Evolutionary conservation across 2,329 filamentous ascomycete genomes (phyloP), one percentile per base, ranked within the genome.

Genomic region (Cladosporium sp.): DNA sequence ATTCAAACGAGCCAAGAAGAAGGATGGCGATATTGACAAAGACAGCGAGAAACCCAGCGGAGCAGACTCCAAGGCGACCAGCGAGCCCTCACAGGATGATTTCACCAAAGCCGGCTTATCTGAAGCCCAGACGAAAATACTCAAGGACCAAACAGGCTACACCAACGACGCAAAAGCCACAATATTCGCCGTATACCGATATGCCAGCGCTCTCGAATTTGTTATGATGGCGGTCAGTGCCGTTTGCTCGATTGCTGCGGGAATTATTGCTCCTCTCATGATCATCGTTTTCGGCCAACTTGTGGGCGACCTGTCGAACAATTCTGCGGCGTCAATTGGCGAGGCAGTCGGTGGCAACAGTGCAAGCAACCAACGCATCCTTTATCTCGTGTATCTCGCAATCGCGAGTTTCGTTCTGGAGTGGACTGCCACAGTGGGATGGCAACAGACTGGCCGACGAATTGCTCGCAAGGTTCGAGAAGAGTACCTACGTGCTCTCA

Each of bases 371-470:
- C 74, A 71, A 5, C 72, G 79, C n/a, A 73, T 85, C 2, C 72
- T 71, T 4, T 77, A 83, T 67, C 78, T 84, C 8, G 76, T 83
- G 65, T 76, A 76, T 6, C 76, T 82, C 61, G 82, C 82, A 4
- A 77, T 79, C 41, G 79, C 78, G 21, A 84, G 84, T 70, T 85
- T 86, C 59, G 74, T 77, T 8, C 51, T 64, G 11, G 61, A 64
- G 7, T 64, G 61, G 10, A 76, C 83, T 7, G 85, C 83, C 4
- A 83, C 81, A 74, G 77, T 79, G 80, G 34, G 81, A 79, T 64
- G 85, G 83, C 79, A 81, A 80, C 2, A 75, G 84, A 18, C 78
- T 82, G 24, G 82, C 83, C 18, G 82, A 84, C 69, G 80, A 49
- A 78, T 85, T 10, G 81, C 82, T 12, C 76, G 82, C 64, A 79